Evolutionary conservation across 2,329 filamentous ascomycete genomes (phyloP).

Genomic region (Penicillium frequentans): DNA sequence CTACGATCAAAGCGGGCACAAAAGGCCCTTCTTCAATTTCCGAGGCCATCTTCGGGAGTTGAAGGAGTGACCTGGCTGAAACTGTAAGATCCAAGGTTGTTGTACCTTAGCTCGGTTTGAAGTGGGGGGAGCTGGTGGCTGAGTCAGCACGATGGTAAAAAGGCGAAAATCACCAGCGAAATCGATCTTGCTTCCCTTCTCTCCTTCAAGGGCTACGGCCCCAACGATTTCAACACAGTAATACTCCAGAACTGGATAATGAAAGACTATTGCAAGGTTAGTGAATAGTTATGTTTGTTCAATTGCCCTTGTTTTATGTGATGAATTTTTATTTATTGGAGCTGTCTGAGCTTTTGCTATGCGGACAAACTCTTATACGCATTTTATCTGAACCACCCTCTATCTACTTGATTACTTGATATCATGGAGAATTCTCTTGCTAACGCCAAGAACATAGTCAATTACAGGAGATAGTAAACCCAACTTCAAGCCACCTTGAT

Average conservation of each 20-base stretch:
- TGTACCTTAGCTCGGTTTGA: neutral
- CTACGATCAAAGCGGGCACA: conserved; percentile 65
- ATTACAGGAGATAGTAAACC: conserved; percentile 35
- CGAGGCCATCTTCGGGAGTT: neutral
- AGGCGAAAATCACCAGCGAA: neutral
- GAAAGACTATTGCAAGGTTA: conserved; percentile 32
- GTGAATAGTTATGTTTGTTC: conserved; percentile 6
- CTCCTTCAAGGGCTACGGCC: conserved; percentile 33
- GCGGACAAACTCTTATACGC: conserved; percentile 65
- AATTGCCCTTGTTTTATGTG: conserved; percentile 36
- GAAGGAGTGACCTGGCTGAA: neutral
- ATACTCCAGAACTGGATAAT: conserved; percentile 24
- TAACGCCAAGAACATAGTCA: conserved; percentile 28
- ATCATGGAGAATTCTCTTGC: conserved; percentile 9
- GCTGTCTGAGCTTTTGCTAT: conserved; percentile 66
- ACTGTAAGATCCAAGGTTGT: neutral
- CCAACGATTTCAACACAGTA: conserved; percentile 12
- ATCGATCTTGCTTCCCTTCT: conserved; percentile 12
- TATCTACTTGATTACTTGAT: conserved; percentile 2
- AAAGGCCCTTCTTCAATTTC: conserved; percentile 5
- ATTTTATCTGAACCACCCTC: conserved; percentile 30
- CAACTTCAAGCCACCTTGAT: conserved; percentile 37
- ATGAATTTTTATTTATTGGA: conserved; percentile 69
- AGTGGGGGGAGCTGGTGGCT: neutral
- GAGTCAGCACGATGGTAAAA: conserved; percentile 21